A percentile compares a stretch with the other conserved stretches of the same genome.
These are phyloP conservation scores for Cytidiella melzeri DNA, from an alignment of 768 basidiomycete species.

Conservation along the genomic window DNA sequence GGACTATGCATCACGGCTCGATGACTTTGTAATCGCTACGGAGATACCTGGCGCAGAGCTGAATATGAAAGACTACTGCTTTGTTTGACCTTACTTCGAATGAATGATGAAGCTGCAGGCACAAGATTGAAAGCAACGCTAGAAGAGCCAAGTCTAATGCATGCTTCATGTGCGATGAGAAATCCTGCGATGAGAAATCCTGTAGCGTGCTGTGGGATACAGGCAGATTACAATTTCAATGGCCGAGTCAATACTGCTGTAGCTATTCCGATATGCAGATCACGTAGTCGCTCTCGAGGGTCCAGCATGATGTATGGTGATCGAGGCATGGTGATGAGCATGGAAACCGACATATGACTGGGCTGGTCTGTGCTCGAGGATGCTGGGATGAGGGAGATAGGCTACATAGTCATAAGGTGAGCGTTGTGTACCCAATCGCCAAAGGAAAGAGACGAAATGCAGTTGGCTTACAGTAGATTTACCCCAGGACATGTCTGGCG, in stretches of 20 bases:
- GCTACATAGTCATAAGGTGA: neutral
- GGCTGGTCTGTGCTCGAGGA: neutral
- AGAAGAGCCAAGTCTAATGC: too few relatives aligned
- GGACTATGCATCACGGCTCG: neutral
- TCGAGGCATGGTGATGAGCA: neutral
- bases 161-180: neutral
- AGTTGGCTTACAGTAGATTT: neutral
- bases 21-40: neutral
- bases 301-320: neutral
- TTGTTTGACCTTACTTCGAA: neutral
- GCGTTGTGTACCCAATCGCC: neutral
- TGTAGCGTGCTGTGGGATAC: too few relatives aligned
- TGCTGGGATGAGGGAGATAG: neutral
- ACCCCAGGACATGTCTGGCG: neutral
- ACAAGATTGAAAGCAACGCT: too few relatives aligned
- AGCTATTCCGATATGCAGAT: neutral
- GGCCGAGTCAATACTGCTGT: neutral
- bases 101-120: too few relatives aligned
- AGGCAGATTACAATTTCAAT: neutral
- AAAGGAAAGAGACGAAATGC: too few relatives aligned
- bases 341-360: neutral
- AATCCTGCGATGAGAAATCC: neutral
- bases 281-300: neutral
- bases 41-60: neutral
- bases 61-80: neutral